Percentiles rank a stretch among this genome's conserved stretches.
These are phyloP conservation scores for Nelumbo lutea DNA, from an alignment of 164 flowering plant genomes.

Conservation along the genomic window DNA sequence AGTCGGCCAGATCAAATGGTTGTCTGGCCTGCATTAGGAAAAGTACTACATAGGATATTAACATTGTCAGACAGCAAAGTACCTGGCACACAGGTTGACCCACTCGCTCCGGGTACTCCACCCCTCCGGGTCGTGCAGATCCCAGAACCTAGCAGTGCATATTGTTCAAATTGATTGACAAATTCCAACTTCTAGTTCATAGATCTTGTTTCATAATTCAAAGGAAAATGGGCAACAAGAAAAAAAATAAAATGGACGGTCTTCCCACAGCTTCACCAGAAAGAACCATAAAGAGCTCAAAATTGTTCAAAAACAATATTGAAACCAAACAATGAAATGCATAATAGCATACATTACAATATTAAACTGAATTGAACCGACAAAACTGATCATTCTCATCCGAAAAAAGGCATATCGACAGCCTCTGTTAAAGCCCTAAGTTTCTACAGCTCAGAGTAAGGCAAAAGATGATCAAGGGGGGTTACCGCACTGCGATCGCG, in stretches of 20 bases:
- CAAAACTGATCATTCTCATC: constrained; percentile 14
- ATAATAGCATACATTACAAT: neutral
- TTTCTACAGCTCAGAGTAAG: neutral
- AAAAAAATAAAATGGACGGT: neutral
- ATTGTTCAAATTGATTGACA: neutral
- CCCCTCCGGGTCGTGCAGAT: constrained; percentile 42
- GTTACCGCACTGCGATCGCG: constrained; percentile 60
- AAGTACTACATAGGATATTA: neutral
- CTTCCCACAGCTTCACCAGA: neutral
- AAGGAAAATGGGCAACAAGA: neutral
- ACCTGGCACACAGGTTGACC: constrained; percentile 95
- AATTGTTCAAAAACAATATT: constrained; percentile 5
- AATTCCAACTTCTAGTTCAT: neutral
- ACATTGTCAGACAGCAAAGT: constrained; percentile 6
- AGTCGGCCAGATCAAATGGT: neutral
- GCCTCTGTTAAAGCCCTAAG: constrained; percentile 9
- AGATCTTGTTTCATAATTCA: neutral
- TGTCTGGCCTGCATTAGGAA: neutral
- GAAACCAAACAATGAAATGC: neutral
- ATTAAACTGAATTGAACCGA: constrained; percentile 2
- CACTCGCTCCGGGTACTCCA: constrained; percentile 76
- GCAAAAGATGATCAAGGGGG: neutral
- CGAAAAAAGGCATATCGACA: neutral
- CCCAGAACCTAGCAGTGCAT: constrained; percentile 43
- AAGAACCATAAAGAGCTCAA: constrained; percentile 3